Conservation (phyloP, 371 early-diverging fungal species). For the Nematocida sp. region DNA sequence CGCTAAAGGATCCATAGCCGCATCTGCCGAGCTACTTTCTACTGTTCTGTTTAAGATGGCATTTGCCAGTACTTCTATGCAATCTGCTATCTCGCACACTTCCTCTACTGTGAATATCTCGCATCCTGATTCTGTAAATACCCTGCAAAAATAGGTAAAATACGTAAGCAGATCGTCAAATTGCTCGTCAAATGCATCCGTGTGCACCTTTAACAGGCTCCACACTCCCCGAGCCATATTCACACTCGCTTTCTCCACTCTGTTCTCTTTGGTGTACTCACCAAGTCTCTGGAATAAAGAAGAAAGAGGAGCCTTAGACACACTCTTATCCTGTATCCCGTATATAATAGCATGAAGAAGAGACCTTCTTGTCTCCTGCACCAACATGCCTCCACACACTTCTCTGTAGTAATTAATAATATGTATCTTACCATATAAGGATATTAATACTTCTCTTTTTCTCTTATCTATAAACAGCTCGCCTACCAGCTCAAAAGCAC, state of each 20-base stretch:
- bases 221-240: conserved; percentile 26
- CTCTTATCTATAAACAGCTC: background rate
- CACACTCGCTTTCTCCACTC: conserved; percentile 25
- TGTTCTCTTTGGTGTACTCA: background rate
- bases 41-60: conserved; percentile 24
- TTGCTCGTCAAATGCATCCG: conserved; percentile 27
- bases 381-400: conserved; percentile 10
- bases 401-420: conserved; percentile 47
- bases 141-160: conserved; percentile 30
- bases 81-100: conserved; percentile 26
- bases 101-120: conserved; percentile 13
- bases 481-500: conserved; percentile 12
- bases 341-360: conserved; percentile 22
- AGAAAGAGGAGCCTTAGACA: background rate
- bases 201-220: conserved; percentile 17
- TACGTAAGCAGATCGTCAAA: conserved; percentile 16
- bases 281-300: background rate
- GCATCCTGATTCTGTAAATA: conserved; percentile 28
- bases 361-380: background rate
- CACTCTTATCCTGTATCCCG: conserved; percentile 18
- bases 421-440: conserved; percentile 31
- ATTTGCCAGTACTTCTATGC: conserved; percentile 24
- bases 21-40: background rate
- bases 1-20: background rate
- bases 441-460: background rate